Evolutionary conservation across 225 moss, liverwort and hornwort genomes (phyloP), one percentile per base, ranked within the genome.

Genomic region (Thuidium tamariscinum): DNA sequence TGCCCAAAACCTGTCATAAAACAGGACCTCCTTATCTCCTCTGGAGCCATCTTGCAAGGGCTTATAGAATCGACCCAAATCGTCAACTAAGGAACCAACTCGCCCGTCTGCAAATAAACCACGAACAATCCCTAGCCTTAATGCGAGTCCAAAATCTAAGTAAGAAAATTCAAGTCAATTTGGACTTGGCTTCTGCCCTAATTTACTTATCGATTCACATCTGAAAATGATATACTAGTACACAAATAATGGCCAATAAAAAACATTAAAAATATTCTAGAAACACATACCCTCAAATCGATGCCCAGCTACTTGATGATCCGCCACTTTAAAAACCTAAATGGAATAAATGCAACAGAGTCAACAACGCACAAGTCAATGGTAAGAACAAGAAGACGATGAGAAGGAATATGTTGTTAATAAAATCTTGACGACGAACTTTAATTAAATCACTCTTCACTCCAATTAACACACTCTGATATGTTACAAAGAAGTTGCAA

Each of bases 301-400:
- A 92, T 99, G 99, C 55, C 99, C 99, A 17, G 99, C 99, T 55
- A 99, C 97, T 91, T 99, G 99, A 95, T 96, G 91, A 32, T 90
- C 88, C 52, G 97, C 97, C 65, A 95, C 94, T 83, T 89, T 92
- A 51, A 96, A 93, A 64, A 84, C 84, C 98, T 99, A 90, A 48
- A 84, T 17, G 59, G 60, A 88, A 32, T 5, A 69, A 41, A 63
- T 84, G 56, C 30, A 30, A 83, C 14, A n/a, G 20, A 55, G 71
- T 86, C 51, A 66, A 74, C 61, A 42, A 30, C 61, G 46, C 71
- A 82, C 18, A 82, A 73, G 29, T 37, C 69, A 48, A 39, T 39
- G 48, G 30, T 29, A 49, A 34, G 16, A 32, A 4, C 62, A 68
- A 11, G 36, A 72, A 81, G 39, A 81, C n/a, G 36, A 84, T 56